A percentile compares a stretch with the other conserved stretches of the same genome.
These are phyloP conservation scores for Solanum virginianum DNA, from an alignment of 257 asterid genomes.

Conservation along the genomic window DNA sequence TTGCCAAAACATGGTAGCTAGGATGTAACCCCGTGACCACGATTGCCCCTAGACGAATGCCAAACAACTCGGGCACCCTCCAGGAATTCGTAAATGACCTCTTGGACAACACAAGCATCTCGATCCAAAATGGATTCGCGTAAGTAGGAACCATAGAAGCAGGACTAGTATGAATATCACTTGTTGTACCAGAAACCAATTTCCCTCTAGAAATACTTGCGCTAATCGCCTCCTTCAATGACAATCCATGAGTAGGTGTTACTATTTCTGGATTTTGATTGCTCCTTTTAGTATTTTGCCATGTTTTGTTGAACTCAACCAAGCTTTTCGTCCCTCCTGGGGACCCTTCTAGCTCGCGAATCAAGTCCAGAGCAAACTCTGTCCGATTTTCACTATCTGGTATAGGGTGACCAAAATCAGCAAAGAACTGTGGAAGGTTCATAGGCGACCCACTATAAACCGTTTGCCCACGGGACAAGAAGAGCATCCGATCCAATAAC, in stretches of 20 bases:
- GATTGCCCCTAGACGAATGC: slow-evolving; percentile 34
- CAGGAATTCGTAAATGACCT: slow-evolving; percentile 47
- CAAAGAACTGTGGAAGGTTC: slow-evolving; percentile 35
- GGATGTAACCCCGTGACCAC: slow-evolving; percentile 58
- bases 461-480: slow-evolving; percentile 59
- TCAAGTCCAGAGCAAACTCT: slow-evolving; percentile 62
- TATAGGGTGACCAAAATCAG: slow-evolving; percentile 69
- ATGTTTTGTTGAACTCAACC: slow-evolving; percentile 49
- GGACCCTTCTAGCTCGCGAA: slow-evolving; percentile 65
- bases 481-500: slow-evolving; percentile 46
- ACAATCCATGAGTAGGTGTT: slow-evolving; percentile 12
- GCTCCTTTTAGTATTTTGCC: slow-evolving; percentile 34
- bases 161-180: neutral
- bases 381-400: slow-evolving; percentile 59
- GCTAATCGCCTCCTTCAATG: slow-evolving; percentile 55
- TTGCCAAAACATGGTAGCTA: slow-evolving; percentile 61
- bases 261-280: neutral
- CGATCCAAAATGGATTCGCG: slow-evolving; percentile 59
- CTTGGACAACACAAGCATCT: slow-evolving; percentile 35
- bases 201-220: slow-evolving; percentile 70
- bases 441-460: slow-evolving; percentile 70
- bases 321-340: slow-evolving; percentile 56
- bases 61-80: slow-evolving; percentile 65
- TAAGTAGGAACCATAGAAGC: slow-evolving; percentile 37
- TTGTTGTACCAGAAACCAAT: slow-evolving; percentile 46